Percentiles rank a stretch among this genome's conserved stretches.
Evolutionary conservation across 2,329 filamentous ascomycete genomes (phyloP).

Genomic region (Biscogniauxia sp.): DNA sequence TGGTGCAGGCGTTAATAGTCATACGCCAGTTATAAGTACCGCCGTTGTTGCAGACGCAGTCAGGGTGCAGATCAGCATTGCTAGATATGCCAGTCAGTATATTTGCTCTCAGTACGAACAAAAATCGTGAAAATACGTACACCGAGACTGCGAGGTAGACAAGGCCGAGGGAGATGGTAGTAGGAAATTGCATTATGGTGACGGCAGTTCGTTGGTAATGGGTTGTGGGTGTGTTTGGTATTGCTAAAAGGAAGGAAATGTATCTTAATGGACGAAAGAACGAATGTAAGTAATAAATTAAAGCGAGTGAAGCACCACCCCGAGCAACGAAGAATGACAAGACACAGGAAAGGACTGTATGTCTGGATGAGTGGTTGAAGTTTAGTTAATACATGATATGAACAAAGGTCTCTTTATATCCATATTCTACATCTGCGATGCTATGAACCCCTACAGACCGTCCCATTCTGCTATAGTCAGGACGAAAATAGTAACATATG

Average conservation of each 20-base stretch:
- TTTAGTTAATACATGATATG: no score
- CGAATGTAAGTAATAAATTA: no score
- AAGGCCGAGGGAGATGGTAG: background rate
- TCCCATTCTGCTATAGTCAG: no score
- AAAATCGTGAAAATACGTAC: no score
- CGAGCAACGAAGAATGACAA: background rate
- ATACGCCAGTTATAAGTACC: conserved; percentile 1
- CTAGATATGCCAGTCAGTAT: no score
- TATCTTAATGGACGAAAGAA: no score
- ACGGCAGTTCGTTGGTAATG: background rate
- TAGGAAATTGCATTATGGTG: background rate
- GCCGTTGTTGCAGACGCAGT: conserved; percentile 1
- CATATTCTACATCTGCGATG: no score
- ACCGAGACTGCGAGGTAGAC: background rate
- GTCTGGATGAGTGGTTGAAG: background rate
- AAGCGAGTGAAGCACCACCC: no score
- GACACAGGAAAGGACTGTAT: background rate
- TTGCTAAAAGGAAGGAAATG: background rate
- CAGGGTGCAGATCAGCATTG: background rate
- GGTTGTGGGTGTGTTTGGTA: background rate
- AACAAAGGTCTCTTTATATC: no score
- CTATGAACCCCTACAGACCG: no score
- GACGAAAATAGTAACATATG: no score
- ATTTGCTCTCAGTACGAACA: no score
- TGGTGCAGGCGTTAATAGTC: background rate